Evolutionary conservation across 768 basidiomycete genomes (phyloP).

Genomic region (Tulasnella sp.): DNA sequence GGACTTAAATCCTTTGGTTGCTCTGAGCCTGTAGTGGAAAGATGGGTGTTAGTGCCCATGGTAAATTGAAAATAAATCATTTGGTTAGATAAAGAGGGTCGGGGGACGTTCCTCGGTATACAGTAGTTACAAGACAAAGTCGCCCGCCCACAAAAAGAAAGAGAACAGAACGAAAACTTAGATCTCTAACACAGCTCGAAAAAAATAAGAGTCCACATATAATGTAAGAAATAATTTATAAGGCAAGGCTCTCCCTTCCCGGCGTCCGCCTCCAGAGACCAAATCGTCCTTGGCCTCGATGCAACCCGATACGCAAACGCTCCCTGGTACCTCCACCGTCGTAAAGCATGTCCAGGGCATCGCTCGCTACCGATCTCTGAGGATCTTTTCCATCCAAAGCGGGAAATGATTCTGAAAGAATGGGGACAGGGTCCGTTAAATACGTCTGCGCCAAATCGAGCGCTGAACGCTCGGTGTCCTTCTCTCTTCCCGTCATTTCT

Average conservation of each 20-base stretch:
- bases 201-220: not conserved
- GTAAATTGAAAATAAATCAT: not conserved
- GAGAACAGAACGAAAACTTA: too few relatives aligned
- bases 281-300: not conserved
- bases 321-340: not conserved
- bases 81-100: too few relatives aligned
- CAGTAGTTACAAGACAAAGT: too few relatives aligned
- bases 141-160: too few relatives aligned
- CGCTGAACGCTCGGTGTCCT: not conserved
- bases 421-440: not conserved
- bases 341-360: not conserved
- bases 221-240: not conserved
- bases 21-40: not conserved
- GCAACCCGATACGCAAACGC: constrained; percentile 4
- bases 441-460: constrained; percentile 7
- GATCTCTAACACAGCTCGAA: not conserved
- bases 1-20: not conserved
- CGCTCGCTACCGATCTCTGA: not conserved
- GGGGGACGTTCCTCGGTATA: too few relatives aligned
- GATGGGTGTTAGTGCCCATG: not conserved
- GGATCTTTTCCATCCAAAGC: not conserved
- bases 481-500: not conserved
- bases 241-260: not conserved
- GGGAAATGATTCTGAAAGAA: not conserved
- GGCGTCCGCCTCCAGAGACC: not conserved